A percentile compares a stretch with the other conserved stretches of the same genome.
phyloP scores from a whole-genome alignment of 1,284 basidiomycete species.

The Tremellales sp. region DNA sequence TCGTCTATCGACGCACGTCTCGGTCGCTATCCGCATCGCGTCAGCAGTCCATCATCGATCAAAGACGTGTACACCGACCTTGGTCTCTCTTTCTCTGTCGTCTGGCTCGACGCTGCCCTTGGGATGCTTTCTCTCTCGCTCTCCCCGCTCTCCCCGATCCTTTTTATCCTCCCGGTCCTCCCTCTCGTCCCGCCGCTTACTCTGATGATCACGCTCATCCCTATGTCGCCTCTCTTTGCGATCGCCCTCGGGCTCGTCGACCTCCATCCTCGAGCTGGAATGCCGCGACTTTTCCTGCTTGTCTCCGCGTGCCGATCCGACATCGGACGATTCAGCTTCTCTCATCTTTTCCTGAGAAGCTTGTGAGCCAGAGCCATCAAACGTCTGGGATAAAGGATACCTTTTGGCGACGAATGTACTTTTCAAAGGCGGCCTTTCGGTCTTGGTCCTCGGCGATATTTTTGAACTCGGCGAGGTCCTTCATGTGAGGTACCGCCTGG shows the following conservation, averaged over 20 bases:
- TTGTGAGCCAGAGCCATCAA: not conserved
- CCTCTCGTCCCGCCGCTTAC: constrained; percentile 13
- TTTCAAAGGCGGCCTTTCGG: constrained; percentile 71
- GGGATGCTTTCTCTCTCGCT: constrained; percentile 3
- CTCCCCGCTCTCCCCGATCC: constrained; percentile 16
- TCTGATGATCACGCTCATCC: constrained; percentile 21
- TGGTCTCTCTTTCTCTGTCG: constrained; percentile 8
- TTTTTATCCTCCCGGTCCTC: constrained; percentile 16
- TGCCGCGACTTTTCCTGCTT: constrained; percentile 24
- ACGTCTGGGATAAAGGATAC: constrained; percentile 40
- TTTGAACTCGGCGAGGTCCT: constrained; percentile 75
- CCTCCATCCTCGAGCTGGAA: constrained; percentile 11
- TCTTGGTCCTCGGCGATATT: constrained; percentile 72
- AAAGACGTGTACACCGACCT: constrained; percentile 4
- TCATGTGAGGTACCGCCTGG: constrained; percentile 68
- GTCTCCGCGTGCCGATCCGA: constrained; percentile 45
- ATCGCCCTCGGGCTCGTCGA: constrained; percentile 27
- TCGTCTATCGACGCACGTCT: constrained; percentile 13
- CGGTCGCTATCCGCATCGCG: constrained; percentile 12
- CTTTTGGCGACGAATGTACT: constrained; percentile 82
- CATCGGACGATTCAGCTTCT: constrained; percentile 63
- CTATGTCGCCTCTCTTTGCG: constrained; percentile 21
- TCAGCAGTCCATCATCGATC: not conserved
- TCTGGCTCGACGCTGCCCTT: constrained; percentile 5
- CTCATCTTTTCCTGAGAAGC: constrained; percentile 63